Percentiles rank a stretch among this genome's conserved stretches.
phyloP scores from a whole-genome alignment of 805 yeast genomes.

The Wickerhamomyces canadensis region DNA sequence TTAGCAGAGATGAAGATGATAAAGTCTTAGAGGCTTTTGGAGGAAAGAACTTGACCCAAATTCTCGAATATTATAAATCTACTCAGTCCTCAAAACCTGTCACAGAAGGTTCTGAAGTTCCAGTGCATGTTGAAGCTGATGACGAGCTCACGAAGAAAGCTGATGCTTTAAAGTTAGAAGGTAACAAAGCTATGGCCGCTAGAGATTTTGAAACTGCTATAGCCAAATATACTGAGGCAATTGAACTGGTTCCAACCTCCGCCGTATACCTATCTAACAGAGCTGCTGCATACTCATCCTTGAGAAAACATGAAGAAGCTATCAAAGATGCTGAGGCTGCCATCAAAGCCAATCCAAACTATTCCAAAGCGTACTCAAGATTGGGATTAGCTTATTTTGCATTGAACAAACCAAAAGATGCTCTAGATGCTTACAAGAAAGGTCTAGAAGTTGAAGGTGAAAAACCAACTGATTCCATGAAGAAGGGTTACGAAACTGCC shows the following conservation, averaged over 20 bases:
- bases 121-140: conserved; percentile 37
- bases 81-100: conserved; percentile 19
- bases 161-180: conserved; percentile 79
- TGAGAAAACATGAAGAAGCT: conserved; percentile 69
- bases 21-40: conserved; percentile 33
- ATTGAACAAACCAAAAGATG: conserved; percentile 85
- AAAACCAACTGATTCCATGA: conserved; percentile 81
- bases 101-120: conserved; percentile 27
- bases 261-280: conserved; percentile 88
- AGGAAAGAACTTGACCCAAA: conserved; percentile 42
- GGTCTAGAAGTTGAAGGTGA: conserved; percentile 89
- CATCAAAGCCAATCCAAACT: conserved; percentile 67
- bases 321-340: conserved; percentile 81
- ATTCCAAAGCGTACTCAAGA: conserved; percentile 92
- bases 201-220: conserved; percentile 69
- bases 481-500: conserved; percentile 90
- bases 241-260: conserved; percentile 60
- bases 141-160: conserved; percentile 64
- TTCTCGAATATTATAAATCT: conserved; percentile 29
- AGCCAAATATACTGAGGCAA: conserved; percentile 74
- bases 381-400: conserved; percentile 92
- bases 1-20: conserved; percentile 45
- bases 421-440: conserved; percentile 83
- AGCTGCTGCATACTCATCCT: conserved; percentile 92
- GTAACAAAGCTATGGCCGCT: conserved; percentile 83